phyloP scores from a whole-genome alignment of 805 yeast genomes.

The Metschnikowia cubensis region DNA sequence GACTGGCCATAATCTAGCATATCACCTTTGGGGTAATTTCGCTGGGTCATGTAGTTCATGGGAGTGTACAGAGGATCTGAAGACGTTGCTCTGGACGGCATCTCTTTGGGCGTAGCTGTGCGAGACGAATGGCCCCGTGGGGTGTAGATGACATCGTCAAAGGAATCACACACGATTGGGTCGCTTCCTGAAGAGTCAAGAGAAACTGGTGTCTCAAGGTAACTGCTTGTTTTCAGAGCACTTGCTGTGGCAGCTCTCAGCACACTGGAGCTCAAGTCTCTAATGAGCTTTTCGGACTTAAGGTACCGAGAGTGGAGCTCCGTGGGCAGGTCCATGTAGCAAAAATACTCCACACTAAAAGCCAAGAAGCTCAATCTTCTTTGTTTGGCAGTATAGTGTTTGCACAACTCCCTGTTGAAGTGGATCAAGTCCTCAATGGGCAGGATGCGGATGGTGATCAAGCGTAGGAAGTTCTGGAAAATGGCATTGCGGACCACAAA shows the following conservation, averaged over 20 bases:
- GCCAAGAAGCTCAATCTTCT: slow-evolving; percentile 6
- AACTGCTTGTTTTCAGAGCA: background rate
- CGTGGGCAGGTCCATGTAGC: slow-evolving; percentile 11
- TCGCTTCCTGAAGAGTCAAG: background rate
- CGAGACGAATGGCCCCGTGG: background rate
- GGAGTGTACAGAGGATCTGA: background rate
- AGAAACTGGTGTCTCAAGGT: background rate
- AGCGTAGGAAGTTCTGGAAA: slow-evolving; percentile 3
- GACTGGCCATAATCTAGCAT: background rate
- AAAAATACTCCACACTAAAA: slow-evolving; percentile 9
- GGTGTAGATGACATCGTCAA: background rate
- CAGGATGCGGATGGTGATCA: background rate
- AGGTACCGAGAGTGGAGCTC: slow-evolving; percentile 8
- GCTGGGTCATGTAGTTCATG: background rate
- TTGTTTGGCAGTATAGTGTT: slow-evolving; percentile 1
- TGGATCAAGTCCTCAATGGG: slow-evolving; percentile 9
- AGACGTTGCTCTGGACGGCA: background rate
- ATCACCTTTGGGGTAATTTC: background rate
- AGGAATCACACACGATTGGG: background rate
- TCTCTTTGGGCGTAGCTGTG: background rate
- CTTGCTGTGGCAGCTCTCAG: slow-evolving; percentile 2
- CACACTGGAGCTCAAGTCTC: slow-evolving; percentile 2
- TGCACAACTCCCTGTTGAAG: slow-evolving; percentile 9
- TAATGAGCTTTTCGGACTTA: slow-evolving; percentile 2
- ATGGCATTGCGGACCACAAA: slow-evolving; percentile 8